Base-by-base conservation (phyloP, 2,329 filamentous ascomycete genomes). In the Fonsecaea pugnacius region DNA sequence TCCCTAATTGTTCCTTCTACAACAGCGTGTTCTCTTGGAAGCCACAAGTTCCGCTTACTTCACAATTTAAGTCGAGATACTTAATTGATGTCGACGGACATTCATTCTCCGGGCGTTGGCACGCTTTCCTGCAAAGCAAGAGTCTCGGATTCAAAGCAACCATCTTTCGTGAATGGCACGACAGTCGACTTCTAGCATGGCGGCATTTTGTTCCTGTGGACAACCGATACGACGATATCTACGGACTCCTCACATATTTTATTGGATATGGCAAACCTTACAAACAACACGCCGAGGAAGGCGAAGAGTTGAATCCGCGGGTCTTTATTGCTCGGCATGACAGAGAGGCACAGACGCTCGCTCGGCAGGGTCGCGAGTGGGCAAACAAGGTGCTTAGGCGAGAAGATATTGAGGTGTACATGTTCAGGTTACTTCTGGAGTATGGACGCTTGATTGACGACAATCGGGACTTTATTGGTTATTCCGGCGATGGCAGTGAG, bases 391-490 rank as follows among this genome's bases (percentile, higher is more conserved):
- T 74, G 12, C 63, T 80, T 33, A 74, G 78, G 57, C 65, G 72
- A 53, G 75, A 76, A 65, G 89, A 91, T 72, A 86, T 91, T 77
- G 88, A 91, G 77, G 87, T 85, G 7, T 78, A 78, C 67, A 74
- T 74, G 67, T 76, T 75, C 66, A 68, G 76, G 70, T 72, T 73
- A 50, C 70, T 72, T n/a, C 64, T 73, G 53, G 87, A 87, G 71
- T 89, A 89, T 65, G 87, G 81, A 27, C 81, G 87, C 16, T 83
- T 89, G n/a, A 83, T 87, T 67, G 87, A 89, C 65, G 86, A 89
- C 66, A 81, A 87, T 68, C 80, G 87, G 58, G 82, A 85, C 60
- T 78, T 73, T 0, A 87, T 89, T 71, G 87, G 87, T 10, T 89
- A 84, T 70, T 75, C 77, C 24, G 74, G 74, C 4, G 74, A 77